Percentiles rank a stretch among this genome's conserved stretches.
phyloP scores from a whole-genome alignment of 805 yeast species.

The Metschnikowia anglica region DNA sequence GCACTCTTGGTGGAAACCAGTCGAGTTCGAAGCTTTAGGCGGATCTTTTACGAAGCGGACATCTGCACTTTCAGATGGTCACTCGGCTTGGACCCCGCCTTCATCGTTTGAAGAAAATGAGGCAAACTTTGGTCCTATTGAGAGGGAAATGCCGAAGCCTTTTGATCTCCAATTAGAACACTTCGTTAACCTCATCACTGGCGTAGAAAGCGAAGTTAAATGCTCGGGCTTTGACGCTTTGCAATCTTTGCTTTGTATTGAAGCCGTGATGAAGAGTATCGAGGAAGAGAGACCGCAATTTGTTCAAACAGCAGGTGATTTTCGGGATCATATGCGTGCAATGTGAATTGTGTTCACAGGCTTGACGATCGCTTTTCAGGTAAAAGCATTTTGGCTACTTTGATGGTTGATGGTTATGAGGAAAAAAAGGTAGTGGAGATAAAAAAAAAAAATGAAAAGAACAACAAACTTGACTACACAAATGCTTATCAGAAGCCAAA shows the following conservation, averaged over 20 bases:
- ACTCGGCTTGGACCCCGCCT: conserved; percentile 29
- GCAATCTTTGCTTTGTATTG: conserved; percentile 34
- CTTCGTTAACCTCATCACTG: conserved; percentile 35
- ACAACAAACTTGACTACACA: too few relatives aligned
- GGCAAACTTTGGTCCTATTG: conserved; percentile 11
- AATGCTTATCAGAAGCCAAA: too few relatives aligned
- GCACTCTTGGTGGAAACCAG: conserved; percentile 32
- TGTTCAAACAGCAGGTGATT: conserved; percentile 9
- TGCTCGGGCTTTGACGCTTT: conserved; percentile 38
- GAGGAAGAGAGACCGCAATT: conserved; percentile 31
- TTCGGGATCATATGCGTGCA: conserved; percentile 6
- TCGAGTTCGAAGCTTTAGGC: conserved; percentile 24
- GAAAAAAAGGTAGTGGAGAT: background rate
- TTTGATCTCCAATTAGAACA: conserved; percentile 42
- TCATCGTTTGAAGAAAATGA: conserved; percentile 29
- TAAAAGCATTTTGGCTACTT: background rate
- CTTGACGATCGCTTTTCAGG: background rate
- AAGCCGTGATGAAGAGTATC: conserved; percentile 34
- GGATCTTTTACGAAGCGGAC: conserved; percentile 1
- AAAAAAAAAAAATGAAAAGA: background rate
- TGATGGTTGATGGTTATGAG: background rate
- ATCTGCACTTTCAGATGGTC: conserved; percentile 1
- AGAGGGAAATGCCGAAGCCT: conserved; percentile 25
- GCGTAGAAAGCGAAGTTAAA: conserved; percentile 26
- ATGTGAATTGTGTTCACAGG: background rate